A percentile compares a stretch with the other conserved stretches of the same genome.
Conservation (phyloP, 1,284 basidiomycete species). For the Pseudozyma sp. region DNA sequence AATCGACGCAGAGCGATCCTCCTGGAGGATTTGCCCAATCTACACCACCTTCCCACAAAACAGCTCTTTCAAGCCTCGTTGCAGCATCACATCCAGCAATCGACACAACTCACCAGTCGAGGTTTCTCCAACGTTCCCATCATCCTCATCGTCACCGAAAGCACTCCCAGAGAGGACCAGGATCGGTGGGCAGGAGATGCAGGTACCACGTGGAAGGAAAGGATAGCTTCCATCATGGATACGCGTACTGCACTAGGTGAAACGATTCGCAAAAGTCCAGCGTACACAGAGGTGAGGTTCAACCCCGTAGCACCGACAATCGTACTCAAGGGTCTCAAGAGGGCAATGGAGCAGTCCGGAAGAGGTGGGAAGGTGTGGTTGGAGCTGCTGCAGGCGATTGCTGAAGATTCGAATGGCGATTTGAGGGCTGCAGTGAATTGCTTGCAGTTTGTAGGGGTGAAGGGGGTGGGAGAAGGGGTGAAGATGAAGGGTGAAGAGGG, state of each 20-base stretch:
- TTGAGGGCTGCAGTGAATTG: slow-evolving; percentile 92
- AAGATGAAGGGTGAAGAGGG: neutral
- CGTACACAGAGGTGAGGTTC: slow-evolving; percentile 84
- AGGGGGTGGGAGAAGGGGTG: slow-evolving; percentile 1
- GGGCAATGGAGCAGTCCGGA: slow-evolving; percentile 13
- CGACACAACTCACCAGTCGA: slow-evolving; percentile 11
- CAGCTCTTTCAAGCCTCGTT: slow-evolving; percentile 81
- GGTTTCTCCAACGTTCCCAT: slow-evolving; percentile 73
- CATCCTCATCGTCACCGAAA: slow-evolving; percentile 85
- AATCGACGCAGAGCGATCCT: slow-evolving; percentile 74
- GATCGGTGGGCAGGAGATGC: slow-evolving; percentile 72
- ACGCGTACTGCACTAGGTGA: slow-evolving; percentile 77
- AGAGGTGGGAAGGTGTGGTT: slow-evolving; percentile 7
- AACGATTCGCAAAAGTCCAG: slow-evolving; percentile 75
- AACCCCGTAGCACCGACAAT: slow-evolving; percentile 90
- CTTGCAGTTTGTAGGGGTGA: slow-evolving; percentile 78
- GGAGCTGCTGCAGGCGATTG: slow-evolving; percentile 70
- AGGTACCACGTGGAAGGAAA: slow-evolving; percentile 71
- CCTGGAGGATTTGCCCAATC: slow-evolving; percentile 91
- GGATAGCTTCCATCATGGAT: slow-evolving; percentile 71
- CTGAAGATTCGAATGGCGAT: slow-evolving; percentile 86
- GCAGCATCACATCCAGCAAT: slow-evolving; percentile 36
- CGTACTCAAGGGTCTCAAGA: slow-evolving; percentile 80
- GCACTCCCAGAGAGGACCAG: slow-evolving; percentile 72
- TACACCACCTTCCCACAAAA: slow-evolving; percentile 76